Evolutionary conservation across 2,329 filamentous ascomycete species (phyloP), one percentile per base, ranked within the genome.

Genomic region (Orbilia blumenaviensis): DNA sequence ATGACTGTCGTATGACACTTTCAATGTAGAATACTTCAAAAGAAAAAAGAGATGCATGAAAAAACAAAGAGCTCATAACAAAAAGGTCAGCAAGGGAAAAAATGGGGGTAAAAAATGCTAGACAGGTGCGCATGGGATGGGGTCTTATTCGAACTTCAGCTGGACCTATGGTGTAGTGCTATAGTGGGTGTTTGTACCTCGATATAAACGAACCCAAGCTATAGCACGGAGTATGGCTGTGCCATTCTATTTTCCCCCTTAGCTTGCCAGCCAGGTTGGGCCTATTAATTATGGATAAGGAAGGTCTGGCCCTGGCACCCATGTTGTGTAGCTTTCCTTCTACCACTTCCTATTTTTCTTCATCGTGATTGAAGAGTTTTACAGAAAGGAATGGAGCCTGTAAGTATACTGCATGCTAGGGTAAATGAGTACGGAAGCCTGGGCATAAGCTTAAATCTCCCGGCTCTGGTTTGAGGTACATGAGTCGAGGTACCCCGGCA

Each of bases 201-300:
- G 29, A 54, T 54, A 54, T 54, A 54, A 54, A 54, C 48, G n/a
- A 16, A n/a, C 29, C 2, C n/a, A 29, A 54, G 48, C n/a, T 21
- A 34, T 32, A 3, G 16, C 5, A 23, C 7, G 10, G 18, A 27
- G 25, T 38, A 68, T 41, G 64, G 64, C 64, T 68, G 64, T 68
- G 52, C 25, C 38, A 42, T 32, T 44, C 46, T 29, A 7, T n/a
- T 44, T 61, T 16, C 16, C n/a, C 34, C 2, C 9, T 41, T 60
- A n/a, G n/a, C 10, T 14, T 34, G 12, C 25, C 21, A 12, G 6
- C n/a, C 12, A 18, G 38, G n/a, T 16, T n/a, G 5, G 6, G 12
- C 7, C 29, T 23, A 10, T 27, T 18, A 5, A 6, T 42, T 21
- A 7, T 34, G 48, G 48, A 14, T 10, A 8, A 16, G 46, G 46